Conservation (phyloP, 345 rosid genomes). For the Lagerstroemia speciosa region DNA sequence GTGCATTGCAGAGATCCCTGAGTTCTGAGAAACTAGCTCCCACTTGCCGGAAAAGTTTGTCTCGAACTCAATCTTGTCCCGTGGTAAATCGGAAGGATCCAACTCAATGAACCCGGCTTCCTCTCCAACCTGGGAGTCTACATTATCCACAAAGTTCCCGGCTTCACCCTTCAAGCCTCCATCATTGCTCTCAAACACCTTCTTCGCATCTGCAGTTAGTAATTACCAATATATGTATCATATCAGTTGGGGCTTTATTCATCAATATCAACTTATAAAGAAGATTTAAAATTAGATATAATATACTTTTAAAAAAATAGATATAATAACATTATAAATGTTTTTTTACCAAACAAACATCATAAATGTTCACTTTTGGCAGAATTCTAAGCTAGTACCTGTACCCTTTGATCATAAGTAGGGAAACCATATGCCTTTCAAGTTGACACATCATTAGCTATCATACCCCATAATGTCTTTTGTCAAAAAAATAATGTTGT, state of each 20-base stretch:
- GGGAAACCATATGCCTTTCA: no score
- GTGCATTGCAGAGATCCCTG: constrained; percentile 91
- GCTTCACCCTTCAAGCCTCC: constrained; percentile 6
- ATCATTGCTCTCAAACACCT: neutral
- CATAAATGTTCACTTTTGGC: no score
- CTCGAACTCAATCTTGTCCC: constrained; percentile 1
- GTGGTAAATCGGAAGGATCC: neutral
- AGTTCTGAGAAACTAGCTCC: constrained; percentile 41
- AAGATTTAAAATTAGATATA: neutral
- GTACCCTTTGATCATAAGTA: no score
- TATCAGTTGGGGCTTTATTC: neutral
- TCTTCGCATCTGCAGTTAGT: neutral
- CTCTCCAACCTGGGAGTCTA: neutral
- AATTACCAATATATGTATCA: neutral
- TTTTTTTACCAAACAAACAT: no score
- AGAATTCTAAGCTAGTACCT: no score
- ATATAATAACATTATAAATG: no score
- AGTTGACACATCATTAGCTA: neutral
- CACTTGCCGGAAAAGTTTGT: constrained; percentile 37
- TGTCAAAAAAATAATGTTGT: no score
- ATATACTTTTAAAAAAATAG: no score
- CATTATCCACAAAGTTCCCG: neutral
- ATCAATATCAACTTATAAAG: neutral
- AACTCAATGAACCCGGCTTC: neutral
- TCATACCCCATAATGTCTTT: no score